A percentile compares a stretch with the other conserved stretches of the same genome.
These are phyloP conservation scores for Microthyrium microscopicum DNA, from an alignment of 2,329 filamentous ascomycete genomes.

Conservation along the genomic window DNA sequence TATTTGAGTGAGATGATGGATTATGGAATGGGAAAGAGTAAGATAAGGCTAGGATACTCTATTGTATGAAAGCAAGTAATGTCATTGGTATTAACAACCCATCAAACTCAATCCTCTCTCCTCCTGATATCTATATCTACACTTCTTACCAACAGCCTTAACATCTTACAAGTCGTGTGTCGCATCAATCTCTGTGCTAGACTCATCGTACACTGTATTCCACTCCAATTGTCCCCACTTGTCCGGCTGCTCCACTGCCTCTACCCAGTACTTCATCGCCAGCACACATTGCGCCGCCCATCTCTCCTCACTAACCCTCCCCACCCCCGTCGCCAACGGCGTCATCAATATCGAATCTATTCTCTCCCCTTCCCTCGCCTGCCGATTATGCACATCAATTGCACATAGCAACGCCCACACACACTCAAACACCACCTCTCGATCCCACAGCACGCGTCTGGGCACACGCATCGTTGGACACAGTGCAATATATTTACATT, in stretches of 20 bases:
- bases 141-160: too few species aligned
- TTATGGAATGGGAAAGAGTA: too few species aligned
- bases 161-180: too few species aligned
- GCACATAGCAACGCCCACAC: conserved; percentile 35
- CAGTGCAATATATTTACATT: conserved; percentile 28
- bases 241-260: conserved; percentile 27
- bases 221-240: conserved; percentile 21
- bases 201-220: conserved; percentile 1
- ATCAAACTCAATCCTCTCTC: too few species aligned
- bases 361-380: conserved; percentile 9
- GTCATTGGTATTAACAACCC: too few species aligned
- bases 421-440: conserved; percentile 37
- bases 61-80: too few species aligned
- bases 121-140: too few species aligned
- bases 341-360: conserved; percentile 34
- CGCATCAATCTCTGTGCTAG: too few species aligned
- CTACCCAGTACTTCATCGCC: conserved; percentile 35
- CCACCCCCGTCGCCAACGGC: conserved; percentile 34
- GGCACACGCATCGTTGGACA: conserved; percentile 39
- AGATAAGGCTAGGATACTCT: too few species aligned
- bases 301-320: conserved; percentile 26
- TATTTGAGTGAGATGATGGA: too few species aligned
- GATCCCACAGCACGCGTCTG: conserved; percentile 28
- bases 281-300: conserved; percentile 36
- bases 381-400: conserved; percentile 31